These are phyloP conservation scores for Amanita muscaria DNA, from an alignment of 768 basidiomycete species.

Conservation along the genomic window DNA sequence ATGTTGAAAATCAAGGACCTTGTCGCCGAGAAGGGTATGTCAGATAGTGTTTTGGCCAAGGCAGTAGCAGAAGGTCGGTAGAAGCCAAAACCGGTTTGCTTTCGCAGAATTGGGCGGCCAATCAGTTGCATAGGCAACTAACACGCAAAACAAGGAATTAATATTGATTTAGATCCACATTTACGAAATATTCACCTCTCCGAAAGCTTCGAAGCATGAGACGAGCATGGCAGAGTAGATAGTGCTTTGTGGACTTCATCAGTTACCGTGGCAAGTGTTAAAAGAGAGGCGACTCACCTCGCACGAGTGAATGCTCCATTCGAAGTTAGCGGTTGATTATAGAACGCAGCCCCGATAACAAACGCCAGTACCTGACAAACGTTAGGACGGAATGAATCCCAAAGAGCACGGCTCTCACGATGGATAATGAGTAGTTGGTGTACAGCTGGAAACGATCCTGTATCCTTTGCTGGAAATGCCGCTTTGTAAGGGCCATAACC, in stretches of 20 bases:
- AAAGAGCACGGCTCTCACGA: slow-evolving; percentile 28
- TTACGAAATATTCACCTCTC: slow-evolving; percentile 39
- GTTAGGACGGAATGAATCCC: slow-evolving; percentile 7
- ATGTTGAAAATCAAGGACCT: slow-evolving; percentile 55
- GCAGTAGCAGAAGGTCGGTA: slow-evolving; percentile 60
- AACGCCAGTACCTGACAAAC: slow-evolving; percentile 40
- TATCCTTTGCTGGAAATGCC: slow-evolving; percentile 65
- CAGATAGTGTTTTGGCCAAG: slow-evolving; percentile 58
- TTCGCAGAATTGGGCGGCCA: slow-evolving; percentile 67
- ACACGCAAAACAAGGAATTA: slow-evolving; percentile 18
- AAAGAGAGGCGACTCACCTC: slow-evolving; percentile 24
- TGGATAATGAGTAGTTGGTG: slow-evolving; percentile 58
- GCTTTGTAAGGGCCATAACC: slow-evolving; percentile 54
- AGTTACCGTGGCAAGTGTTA: neutral
- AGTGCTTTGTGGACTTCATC: slow-evolving; percentile 29
- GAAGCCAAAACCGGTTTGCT: slow-evolving; percentile 57
- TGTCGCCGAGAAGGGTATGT: slow-evolving; percentile 58
- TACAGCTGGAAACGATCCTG: slow-evolving; percentile 75
- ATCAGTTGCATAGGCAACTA: slow-evolving; percentile 73
- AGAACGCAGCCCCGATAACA: slow-evolving; percentile 67
- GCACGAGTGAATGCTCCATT: slow-evolving; percentile 85
- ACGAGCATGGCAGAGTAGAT: slow-evolving; percentile 66
- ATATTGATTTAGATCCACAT: neutral
- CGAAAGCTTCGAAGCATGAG: slow-evolving; percentile 63
- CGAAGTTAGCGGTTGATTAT: slow-evolving; percentile 62